phyloP scores from a whole-genome alignment of 2,329 filamentous ascomycete species.

The Chrysoporthe austroafricana region DNA sequence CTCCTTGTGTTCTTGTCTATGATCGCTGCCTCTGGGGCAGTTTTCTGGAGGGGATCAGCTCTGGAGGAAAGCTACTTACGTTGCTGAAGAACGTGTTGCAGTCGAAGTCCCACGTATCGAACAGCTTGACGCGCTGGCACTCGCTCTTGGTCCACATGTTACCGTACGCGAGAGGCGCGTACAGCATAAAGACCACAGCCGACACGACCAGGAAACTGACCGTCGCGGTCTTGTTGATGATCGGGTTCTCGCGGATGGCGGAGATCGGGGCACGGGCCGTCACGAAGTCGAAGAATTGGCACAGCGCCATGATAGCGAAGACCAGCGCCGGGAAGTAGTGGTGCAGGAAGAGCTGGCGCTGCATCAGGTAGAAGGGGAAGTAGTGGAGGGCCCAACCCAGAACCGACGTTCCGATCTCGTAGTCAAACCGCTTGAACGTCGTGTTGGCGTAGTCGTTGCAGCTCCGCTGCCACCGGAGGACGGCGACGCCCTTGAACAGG shows the following conservation, averaged over 20 bases:
- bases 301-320: slow-evolving; percentile 88
- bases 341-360: slow-evolving; percentile 95
- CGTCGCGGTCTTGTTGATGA: slow-evolving; percentile 75
- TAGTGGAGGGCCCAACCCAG: slow-evolving; percentile 98
- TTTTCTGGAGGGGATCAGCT: slow-evolving; percentile 42
- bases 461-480: slow-evolving; percentile 93
- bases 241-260: slow-evolving; percentile 69
- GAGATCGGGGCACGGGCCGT: slow-evolving; percentile 73
- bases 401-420: slow-evolving; percentile 88
- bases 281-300: slow-evolving; percentile 85
- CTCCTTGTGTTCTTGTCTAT: neutral
- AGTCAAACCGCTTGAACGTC: slow-evolving; percentile 95
- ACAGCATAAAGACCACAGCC: slow-evolving; percentile 79
- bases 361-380: slow-evolving; percentile 98
- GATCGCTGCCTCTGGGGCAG: slow-evolving; percentile 36
- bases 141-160: slow-evolving; percentile 90
- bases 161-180: slow-evolving; percentile 87
- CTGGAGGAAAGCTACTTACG: slow-evolving; percentile 64
- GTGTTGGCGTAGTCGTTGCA: slow-evolving; percentile 82
- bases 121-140: slow-evolving; percentile 85
- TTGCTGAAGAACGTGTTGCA: slow-evolving; percentile 89
- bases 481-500: slow-evolving; percentile 82
- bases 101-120: slow-evolving; percentile 94
- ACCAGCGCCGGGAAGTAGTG: slow-evolving; percentile 98
- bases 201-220: slow-evolving; percentile 75